phyloP scores from a whole-genome alignment of 768 basidiomycete species.

The Crepidotus variabilis region DNA sequence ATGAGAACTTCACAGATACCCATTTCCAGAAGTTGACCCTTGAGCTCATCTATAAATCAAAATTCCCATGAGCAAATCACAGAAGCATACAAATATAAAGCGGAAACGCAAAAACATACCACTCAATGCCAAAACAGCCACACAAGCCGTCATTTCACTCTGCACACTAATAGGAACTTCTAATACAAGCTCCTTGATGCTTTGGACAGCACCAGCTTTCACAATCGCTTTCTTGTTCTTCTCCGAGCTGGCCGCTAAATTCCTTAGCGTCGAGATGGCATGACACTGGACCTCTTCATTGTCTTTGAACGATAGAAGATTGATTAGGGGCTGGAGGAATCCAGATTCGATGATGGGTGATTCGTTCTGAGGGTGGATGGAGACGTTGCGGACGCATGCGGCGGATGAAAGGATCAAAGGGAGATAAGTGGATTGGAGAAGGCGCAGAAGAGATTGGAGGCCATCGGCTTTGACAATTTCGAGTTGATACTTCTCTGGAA shows the following conservation, averaged over 20 bases:
- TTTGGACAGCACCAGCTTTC: conserved; percentile 93
- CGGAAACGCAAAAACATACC: conserved; percentile 48
- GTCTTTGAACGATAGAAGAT: conserved; percentile 95
- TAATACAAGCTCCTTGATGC: conserved; percentile 94
- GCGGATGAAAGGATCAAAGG: conserved; percentile 97
- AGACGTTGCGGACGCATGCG: conserved; percentile 98
- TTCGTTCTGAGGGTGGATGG: conserved; percentile 97
- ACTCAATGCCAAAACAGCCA: conserved; percentile 92
- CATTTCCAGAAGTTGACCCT: conserved; percentile 95
- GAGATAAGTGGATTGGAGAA: conserved; percentile 94
- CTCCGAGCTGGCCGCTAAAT: conserved; percentile 94
- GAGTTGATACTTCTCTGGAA: conserved; percentile 92
- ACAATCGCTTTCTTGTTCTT: conserved; percentile 99
- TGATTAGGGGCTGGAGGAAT: conserved; percentile 94
- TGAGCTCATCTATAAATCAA: conserved; percentile 78
- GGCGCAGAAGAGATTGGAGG: conserved; percentile 84
- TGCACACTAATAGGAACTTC: conserved; percentile 96
- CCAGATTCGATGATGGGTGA: conserved; percentile 99
- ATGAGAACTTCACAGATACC: conserved; percentile 97
- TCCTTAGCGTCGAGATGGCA: conserved; percentile 94
- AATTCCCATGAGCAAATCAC: background rate
- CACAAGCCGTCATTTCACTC: conserved; percentile 99
- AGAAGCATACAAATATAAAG: background rate
- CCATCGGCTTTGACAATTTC: conserved; percentile 98
- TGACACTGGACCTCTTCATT: conserved; percentile 99